A percentile compares a stretch with the other conserved stretches of the same genome.
Conservation (phyloP, 2,329 filamentous ascomycete genomes). For the Trichoderma koningiopsis region DNA sequence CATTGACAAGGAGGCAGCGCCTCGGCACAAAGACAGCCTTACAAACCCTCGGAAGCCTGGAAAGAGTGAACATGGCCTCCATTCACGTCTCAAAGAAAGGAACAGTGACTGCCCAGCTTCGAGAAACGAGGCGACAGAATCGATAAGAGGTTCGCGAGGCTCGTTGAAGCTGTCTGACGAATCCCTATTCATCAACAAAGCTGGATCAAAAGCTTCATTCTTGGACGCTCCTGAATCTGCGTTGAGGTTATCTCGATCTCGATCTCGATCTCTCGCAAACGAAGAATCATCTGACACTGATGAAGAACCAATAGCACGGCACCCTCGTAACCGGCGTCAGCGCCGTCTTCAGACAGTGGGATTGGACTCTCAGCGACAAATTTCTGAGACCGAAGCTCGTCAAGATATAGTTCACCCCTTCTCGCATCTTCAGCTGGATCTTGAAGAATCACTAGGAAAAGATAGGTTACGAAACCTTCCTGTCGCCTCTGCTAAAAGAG, state of each 20-base stretch:
- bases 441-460: not conserved
- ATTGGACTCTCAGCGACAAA: not conserved
- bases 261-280: not conserved
- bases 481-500: not conserved
- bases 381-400: not conserved
- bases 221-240: not conserved
- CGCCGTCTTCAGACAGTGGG: not conserved
- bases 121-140: not conserved
- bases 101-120: not conserved
- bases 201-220: not conserved
- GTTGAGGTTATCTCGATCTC: not conserved
- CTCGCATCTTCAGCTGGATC: not conserved
- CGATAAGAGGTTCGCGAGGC: not conserved
- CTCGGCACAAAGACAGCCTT: not conserved
- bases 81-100: not conserved
- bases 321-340: not conserved
- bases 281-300: not conserved
- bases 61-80: not conserved
- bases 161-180: not conserved
- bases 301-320: not conserved
- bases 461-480: not conserved
- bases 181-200: too few relatives aligned
- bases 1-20: not conserved
- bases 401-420: slow-evolving; percentile 7
- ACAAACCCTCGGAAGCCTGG: not conserved